Conservation (phyloP, 2,329 filamentous ascomycete genomes). For the Talaromyces sp. region DNA sequence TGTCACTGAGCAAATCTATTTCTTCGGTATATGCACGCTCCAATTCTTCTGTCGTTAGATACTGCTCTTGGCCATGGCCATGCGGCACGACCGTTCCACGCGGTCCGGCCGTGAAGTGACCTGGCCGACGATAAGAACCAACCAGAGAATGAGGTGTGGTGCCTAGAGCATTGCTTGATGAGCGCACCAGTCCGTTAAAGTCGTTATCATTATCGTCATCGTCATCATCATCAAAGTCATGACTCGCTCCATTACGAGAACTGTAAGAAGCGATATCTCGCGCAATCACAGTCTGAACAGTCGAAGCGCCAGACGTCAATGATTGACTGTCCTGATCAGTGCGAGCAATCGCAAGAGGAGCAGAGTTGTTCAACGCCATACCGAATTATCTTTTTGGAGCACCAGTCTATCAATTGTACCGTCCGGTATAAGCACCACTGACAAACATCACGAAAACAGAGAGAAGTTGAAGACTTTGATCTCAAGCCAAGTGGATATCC, state of each 20-base stretch:
- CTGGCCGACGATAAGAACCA: conserved; percentile 72
- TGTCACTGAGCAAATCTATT: conserved; percentile 59
- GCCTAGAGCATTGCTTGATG: conserved; percentile 38
- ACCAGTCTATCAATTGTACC: background rate
- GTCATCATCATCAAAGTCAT: conserved; percentile 50
- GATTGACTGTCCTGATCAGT: conserved; percentile 39
- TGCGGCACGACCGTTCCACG: conserved; percentile 66
- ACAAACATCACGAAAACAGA: background rate
- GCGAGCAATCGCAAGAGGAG: conserved; percentile 28
- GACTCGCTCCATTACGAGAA: conserved; percentile 31
- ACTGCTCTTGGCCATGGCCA: conserved; percentile 42
- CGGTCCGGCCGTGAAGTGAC: conserved; percentile 70
- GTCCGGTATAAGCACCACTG: background rate
- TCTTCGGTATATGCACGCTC: conserved; percentile 57
- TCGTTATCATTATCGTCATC: conserved; percentile 38
- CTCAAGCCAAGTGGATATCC: background rate
- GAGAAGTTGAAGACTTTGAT: background rate
- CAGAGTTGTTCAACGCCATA: conserved; percentile 27
- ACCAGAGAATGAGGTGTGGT: conserved; percentile 52
- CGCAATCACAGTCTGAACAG: conserved; percentile 65
- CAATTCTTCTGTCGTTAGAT: conserved; percentile 53
- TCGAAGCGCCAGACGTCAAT: conserved; percentile 61
- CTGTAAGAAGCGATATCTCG: conserved; percentile 58
- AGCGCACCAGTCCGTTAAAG: conserved; percentile 44
- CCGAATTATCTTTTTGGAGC: conserved; percentile 32